These are phyloP conservation scores for Gonapodya sp. DNA, from an alignment of 192 early-diverging fungal species.

Conservation along the genomic window DNA sequence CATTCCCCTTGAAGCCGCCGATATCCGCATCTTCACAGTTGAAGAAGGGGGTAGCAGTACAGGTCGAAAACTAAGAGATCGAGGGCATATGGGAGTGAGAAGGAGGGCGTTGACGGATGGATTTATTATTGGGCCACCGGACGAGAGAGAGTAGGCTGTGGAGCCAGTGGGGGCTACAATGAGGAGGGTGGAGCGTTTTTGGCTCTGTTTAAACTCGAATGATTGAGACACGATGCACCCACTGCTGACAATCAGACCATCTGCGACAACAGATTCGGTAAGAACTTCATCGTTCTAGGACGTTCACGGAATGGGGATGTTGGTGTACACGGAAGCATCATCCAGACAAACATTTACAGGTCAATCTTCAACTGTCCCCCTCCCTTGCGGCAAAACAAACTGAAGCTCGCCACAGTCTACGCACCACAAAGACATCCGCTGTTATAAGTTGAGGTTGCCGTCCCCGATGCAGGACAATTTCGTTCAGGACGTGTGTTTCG, in stretches of 20 bases:
- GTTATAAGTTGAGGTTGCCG: slow-evolving; percentile 71
- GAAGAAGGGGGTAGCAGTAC: slow-evolving; percentile 64
- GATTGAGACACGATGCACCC: background rate
- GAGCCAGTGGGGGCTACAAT: slow-evolving; percentile 89
- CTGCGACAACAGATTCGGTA: slow-evolving; percentile 63
- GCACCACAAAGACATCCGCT: slow-evolving; percentile 61
- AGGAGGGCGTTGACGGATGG: slow-evolving; percentile 64
- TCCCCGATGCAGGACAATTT: slow-evolving; percentile 79
- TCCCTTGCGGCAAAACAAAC: background rate
- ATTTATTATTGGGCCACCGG: slow-evolving; percentile 75
- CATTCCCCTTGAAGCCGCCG: background rate
- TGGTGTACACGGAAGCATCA: no score
- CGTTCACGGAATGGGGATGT: background rate
- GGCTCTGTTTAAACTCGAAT: no score
- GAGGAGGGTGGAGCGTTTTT: no score
- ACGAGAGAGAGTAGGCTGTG: slow-evolving; percentile 82
- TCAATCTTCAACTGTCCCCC: no score
- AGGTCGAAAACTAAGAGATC: slow-evolving; percentile 75
- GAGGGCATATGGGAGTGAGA: slow-evolving; percentile 71
- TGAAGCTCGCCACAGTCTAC: background rate
- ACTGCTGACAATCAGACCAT: slow-evolving; percentile 19
- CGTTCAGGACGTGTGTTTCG: slow-evolving; percentile 69
- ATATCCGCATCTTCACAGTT: slow-evolving; percentile 49
- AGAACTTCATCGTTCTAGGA: slow-evolving; percentile 56
- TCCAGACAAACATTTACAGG: no score